Evolutionary conservation across 257 asterid species (phyloP), one percentile per base, ranked within the genome.

Genomic region (Lantana camara): DNA sequence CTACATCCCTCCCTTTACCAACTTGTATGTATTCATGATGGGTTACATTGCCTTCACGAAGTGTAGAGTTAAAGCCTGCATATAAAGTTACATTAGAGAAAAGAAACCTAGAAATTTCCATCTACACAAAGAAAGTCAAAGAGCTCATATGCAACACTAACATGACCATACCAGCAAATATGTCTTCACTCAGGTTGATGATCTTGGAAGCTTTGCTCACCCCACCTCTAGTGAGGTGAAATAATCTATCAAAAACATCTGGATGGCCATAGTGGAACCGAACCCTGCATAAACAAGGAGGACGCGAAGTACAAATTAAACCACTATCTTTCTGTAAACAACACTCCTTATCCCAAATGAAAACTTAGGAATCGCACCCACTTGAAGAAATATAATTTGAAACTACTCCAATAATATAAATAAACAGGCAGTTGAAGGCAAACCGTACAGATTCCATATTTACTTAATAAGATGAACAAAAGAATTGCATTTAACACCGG

Each of bases 241-340:
- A 94, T 41, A 94, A 57, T 78, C 99, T 82, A 77, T 94, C 99
- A 72, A 94, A 94, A 62, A 94, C 95, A 76, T 94, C 99, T 23
- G 98, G 98, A 80, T 94, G 99, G 49, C 99, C 99, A 48, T 94
- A 94, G 76, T 94, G 99, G 76, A 94, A 90, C 77, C 99, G 99
- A 47, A 94, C 99, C 95, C 99, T 90, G 71, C 7, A 59, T 19
- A 16, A 71, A 66, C 44, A 70, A 62, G 45, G 45, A 69, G 60
- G 63, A n/a, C n/a, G n/a, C n/a, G n/a, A n/a, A n/a, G n/a, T n/a
- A n/a, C n/a, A 27, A 41, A 49, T n/a, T n/a, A 27, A 24, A 11
- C 29, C 38, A 67, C n/a, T n/a, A n/a, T n/a, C n/a, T n/a, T n/a
- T n/a, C n/a, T n/a, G n/a, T n/a, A n/a, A n/a, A n/a, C n/a, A 62